These are phyloP conservation scores for Talaromyces islandicus DNA, from an alignment of 2,329 filamentous ascomycete species.

Conservation along the genomic window DNA sequence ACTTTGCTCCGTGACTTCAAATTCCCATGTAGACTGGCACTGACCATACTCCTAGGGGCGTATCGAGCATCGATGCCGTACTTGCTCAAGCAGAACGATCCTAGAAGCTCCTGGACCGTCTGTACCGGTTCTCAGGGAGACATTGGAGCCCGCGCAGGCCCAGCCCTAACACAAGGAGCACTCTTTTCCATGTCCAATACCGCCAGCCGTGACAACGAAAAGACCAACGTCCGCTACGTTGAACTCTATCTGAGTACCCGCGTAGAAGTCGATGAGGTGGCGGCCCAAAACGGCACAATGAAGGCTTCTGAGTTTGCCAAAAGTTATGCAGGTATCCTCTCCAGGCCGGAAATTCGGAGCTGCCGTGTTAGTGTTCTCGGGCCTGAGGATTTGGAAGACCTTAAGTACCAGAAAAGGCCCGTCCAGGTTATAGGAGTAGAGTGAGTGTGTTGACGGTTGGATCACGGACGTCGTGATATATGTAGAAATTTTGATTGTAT, in stretches of 20 bases:
- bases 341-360: not conserved
- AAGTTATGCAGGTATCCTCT: not conserved
- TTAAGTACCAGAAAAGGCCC: not conserved
- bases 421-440: not conserved
- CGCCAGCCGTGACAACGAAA: slow-evolving; percentile 6
- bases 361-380: not conserved
- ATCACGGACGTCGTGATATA: not conserved
- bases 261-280: slow-evolving; percentile 4
- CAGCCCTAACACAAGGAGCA: slow-evolving; percentile 4
- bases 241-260: slow-evolving; percentile 1
- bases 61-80: slow-evolving; percentile 5
- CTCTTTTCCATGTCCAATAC: slow-evolving; percentile 6
- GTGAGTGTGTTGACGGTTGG: not conserved
- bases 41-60: slow-evolving; percentile 2
- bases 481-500: not conserved
- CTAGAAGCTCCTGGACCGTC: slow-evolving; percentile 2
- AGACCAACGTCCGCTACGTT: slow-evolving; percentile 7
- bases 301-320: slow-evolving; percentile 6
- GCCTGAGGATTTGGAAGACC: not conserved
- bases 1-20: not conserved
- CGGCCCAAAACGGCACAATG: not conserved
- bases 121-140: slow-evolving; percentile 9
- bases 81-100: not conserved
- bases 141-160: slow-evolving; percentile 1
- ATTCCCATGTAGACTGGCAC: not conserved